Evolutionary conservation across 768 basidiomycete species (phyloP).

Genomic region (Amanita jacksonii): DNA sequence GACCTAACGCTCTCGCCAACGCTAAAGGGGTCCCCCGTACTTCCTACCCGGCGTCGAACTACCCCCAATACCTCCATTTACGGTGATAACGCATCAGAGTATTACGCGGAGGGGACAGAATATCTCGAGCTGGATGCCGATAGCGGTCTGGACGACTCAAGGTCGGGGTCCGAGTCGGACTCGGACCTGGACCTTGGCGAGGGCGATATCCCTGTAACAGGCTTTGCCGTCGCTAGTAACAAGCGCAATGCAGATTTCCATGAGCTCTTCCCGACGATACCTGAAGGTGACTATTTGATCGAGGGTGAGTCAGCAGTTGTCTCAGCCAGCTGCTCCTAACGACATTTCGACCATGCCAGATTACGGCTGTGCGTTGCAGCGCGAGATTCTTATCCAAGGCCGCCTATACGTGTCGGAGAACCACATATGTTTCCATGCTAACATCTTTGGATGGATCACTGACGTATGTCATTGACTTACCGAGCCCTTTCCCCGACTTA

Average conservation of each 20-base stretch:
- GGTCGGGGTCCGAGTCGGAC: conserved; percentile 20
- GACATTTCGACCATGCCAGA: conserved; percentile 37
- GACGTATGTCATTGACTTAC: conserved; percentile 49
- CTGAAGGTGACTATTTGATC: conserved; percentile 95
- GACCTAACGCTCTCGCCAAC: conserved; percentile 11
- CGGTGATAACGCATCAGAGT: conserved; percentile 25
- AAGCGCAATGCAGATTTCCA: conserved; percentile 96
- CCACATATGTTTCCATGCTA: conserved; percentile 98
- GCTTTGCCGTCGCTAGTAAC: conserved; percentile 94
- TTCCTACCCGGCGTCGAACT: conserved; percentile 3
- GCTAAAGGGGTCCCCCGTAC: conserved; percentile 14
- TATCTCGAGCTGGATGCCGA: conserved; percentile 29
- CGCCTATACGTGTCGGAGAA: conserved; percentile 96
- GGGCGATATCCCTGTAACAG: conserved; percentile 85
- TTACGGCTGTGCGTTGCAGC: conserved; percentile 94
- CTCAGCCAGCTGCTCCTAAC: neutral
- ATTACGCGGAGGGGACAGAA: conserved; percentile 11
- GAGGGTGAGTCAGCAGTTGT: conserved; percentile 57
- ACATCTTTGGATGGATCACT: conserved; percentile 98
- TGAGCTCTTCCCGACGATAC: conserved; percentile 78
- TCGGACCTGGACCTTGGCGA: conserved; percentile 39
- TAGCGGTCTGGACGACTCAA: conserved; percentile 27
- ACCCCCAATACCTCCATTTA: conserved; percentile 19
- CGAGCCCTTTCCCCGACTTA: neutral
- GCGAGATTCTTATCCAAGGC: conserved; percentile 95